A percentile compares a stretch with the other conserved stretches of the same genome.
Conservation (phyloP, 148 eudicot species). For the Cornus florida region DNA sequence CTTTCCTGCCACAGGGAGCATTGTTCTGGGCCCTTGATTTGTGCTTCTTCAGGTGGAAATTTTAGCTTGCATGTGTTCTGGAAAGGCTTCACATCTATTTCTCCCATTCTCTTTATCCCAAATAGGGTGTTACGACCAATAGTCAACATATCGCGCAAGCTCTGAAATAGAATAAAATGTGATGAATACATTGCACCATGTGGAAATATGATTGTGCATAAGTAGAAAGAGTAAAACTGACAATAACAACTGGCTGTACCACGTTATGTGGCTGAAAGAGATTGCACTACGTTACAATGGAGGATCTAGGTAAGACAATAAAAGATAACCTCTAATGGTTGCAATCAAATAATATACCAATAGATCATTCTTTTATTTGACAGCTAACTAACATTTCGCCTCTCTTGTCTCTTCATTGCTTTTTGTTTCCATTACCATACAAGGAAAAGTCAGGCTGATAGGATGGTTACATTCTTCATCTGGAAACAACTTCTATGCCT, state of each 20-base stretch:
- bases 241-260: background rate
- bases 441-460: background rate
- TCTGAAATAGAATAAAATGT: conserved; percentile 36
- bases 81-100: conserved; percentile 68
- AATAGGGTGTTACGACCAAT: conserved; percentile 38
- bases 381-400: too few species aligned
- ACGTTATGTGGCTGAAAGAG: background rate
- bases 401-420: background rate
- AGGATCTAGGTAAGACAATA: too few species aligned
- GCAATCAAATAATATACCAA: too few species aligned
- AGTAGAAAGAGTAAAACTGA: background rate
- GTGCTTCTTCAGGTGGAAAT: conserved; percentile 48
- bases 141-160: conserved; percentile 45
- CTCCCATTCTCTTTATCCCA: conserved; percentile 89
- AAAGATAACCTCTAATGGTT: too few species aligned
- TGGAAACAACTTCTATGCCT: background rate
- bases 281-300: too few species aligned
- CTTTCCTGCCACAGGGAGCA: conserved; percentile 88
- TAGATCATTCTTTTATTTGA: too few species aligned
- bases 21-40: conserved; percentile 65
- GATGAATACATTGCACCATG: conserved; percentile 7
- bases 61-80: conserved; percentile 46
- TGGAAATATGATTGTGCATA: background rate
- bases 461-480: background rate
- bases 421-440: background rate